phyloP scores from a whole-genome alignment of 805 yeast genomes.

The Wickerhamiella allomyrinae region DNA sequence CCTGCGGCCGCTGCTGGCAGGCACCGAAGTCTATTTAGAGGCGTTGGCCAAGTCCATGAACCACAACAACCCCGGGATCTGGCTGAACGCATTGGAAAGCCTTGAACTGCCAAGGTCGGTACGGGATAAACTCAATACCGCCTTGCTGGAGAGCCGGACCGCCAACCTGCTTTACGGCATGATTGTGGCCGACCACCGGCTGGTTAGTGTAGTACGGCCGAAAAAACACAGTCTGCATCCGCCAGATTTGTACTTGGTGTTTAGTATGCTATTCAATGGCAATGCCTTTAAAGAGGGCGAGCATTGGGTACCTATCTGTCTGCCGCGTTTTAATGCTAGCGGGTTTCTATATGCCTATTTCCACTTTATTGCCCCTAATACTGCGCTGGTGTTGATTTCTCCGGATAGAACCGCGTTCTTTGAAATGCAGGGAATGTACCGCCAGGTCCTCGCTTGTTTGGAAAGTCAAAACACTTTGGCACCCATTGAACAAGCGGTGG shows the following conservation, averaged over 20 bases:
- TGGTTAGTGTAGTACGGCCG: conserved; percentile 64
- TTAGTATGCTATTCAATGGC: conserved; percentile 55
- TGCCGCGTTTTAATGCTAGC: conserved; percentile 75
- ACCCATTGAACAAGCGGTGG: conserved; percentile 27
- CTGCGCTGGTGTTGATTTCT: conserved; percentile 37
- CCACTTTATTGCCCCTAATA: conserved; percentile 35
- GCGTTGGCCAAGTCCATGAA: conserved; percentile 42
- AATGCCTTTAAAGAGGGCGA: conserved; percentile 41
- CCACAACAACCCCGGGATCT: conserved; percentile 41
- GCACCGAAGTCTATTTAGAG: conserved; percentile 61
- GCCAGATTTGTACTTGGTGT: conserved; percentile 61
- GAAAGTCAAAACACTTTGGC: conserved; percentile 26
- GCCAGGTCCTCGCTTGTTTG: conserved; percentile 34
- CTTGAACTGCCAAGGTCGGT: conserved; percentile 42
- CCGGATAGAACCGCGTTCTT: conserved; percentile 70
- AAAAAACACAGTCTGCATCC: conserved; percentile 65
- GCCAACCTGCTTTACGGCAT: conserved; percentile 62
- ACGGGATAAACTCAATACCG: conserved; percentile 43
- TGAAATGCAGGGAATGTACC: conserved; percentile 50
- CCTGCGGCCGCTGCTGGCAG: conserved; percentile 56
- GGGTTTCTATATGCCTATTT: conserved; percentile 82
- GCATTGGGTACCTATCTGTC: conserved; percentile 85
- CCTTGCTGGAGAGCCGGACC: conserved; percentile 35
- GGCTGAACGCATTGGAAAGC: conserved; percentile 54
- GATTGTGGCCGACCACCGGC: conserved; percentile 46